A percentile compares a stretch with the other conserved stretches of the same genome.
phyloP scores from a whole-genome alignment of 345 rosid species.

The Brassica napus region Da-Ae NC_063449.1:46140001-46140500 shows the following conservation, averaged over 20 bases:
- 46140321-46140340: conserved; percentile 86
- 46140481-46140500: conserved; percentile 54
- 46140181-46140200: neutral
- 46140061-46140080: conserved; percentile 1
- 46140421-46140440: conserved; percentile 29
- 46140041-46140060: conserved; percentile 84
- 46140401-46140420: conserved; percentile 68
- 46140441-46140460: neutral
- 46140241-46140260: conserved; percentile 77
- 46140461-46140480: neutral
- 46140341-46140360: conserved; percentile 92
- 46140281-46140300: conserved; percentile 68
- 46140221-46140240: conserved; percentile 66
- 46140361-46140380: conserved; percentile 98
- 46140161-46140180: neutral
- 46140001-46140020: conserved; percentile 74
- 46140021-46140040: conserved; percentile 70
- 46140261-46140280: conserved; percentile 71
- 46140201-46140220: neutral
- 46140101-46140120: neutral
- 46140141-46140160: neutral
- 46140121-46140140: neutral
- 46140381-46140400: conserved; percentile 86
- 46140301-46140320: conserved; percentile 77
- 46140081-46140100: neutral